Evolutionary conservation across 1,284 basidiomycete species (phyloP), one percentile per base, ranked within the genome.

Genomic region (Sanghuangporus sanghuang): DNA sequence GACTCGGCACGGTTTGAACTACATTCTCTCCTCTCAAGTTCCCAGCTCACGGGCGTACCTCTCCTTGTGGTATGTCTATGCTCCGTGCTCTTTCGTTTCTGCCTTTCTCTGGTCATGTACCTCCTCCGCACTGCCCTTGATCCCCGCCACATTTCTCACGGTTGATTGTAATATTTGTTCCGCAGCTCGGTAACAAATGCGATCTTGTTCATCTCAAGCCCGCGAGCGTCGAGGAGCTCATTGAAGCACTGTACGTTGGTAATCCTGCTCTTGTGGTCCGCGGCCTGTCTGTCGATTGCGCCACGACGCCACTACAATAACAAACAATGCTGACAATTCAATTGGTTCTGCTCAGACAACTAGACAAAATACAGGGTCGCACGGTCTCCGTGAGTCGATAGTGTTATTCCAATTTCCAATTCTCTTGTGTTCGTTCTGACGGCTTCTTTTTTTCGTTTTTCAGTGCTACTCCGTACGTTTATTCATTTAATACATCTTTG

Each of bases 101-200:
- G 56, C 46, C n/a, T n/a, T 14, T 23, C 44, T 57, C 56, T 44
- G 44, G 14, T 21, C 54, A 38, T 38, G 8, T n/a, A 35, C 0
- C 35, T 16, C 14, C 14, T 16, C 36, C 5, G 18, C 32, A 52
- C n/a, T 63, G 48, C 44, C 57, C 27, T 9, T 18, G 27, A 32
- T 18, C 35, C 32, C 27, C 44, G 44, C 40, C 57, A 49, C 44
- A 35, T 48, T 35, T 57, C 57, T 48, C 18, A 48, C 48, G 21
- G 9, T 49, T 59, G 36, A 42, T 56, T 57, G 61, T 9, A 18
- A 48, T 39, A 40, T 32, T 21, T 16, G 23, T 52, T 62, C 59
- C 59, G n/a, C 66, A 92, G 85, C 81, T 98, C 27, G 96, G 95
- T 1, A 98, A 98, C 76, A 99, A 99, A 81, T 97, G 95, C 71